Percentiles rank a stretch among this genome's conserved stretches.
Evolutionary conservation across 441 rosid species (phyloP).

Genomic region (Gossypium gossypioides): DNA sequence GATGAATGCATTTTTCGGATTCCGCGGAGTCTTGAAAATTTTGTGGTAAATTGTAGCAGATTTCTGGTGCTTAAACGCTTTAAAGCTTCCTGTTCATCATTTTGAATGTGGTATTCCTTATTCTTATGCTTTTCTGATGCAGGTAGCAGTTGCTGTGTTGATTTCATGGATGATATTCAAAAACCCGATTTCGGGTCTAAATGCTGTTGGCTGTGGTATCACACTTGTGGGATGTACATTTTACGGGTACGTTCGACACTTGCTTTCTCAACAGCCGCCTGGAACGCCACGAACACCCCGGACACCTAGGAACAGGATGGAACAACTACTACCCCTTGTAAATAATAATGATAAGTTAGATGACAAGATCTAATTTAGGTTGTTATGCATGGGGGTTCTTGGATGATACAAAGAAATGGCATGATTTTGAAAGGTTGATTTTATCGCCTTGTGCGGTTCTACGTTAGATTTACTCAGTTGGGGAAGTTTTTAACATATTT

Average conservation of each 20-base stretch:
- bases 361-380: slow-evolving; percentile 48
- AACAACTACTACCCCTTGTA: slow-evolving; percentile 78
- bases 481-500: slow-evolving; percentile 6
- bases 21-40: background rate
- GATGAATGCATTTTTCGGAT: background rate
- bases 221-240: slow-evolving; percentile 89
- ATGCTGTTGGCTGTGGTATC: slow-evolving; percentile 84
- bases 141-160: slow-evolving; percentile 94
- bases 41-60: background rate
- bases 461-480: slow-evolving; percentile 13
- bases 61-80: background rate
- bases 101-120: background rate
- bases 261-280: slow-evolving; percentile 61
- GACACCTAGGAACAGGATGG: slow-evolving; percentile 69
- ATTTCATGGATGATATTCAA: slow-evolving; percentile 87
- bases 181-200: slow-evolving; percentile 78
- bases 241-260: slow-evolving; percentile 83
- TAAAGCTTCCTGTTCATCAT: background rate
- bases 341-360: slow-evolving; percentile 67
- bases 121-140: slow-evolving; percentile 2
- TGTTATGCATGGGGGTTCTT: slow-evolving; percentile 1
- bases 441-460: slow-evolving; percentile 10
- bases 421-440: background rate
- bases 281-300: slow-evolving; percentile 74
- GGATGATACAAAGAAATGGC: slow-evolving; percentile 1